phyloP scores from a whole-genome alignment of 129 eudicot genomes.

The Tagetes patula region DNA sequence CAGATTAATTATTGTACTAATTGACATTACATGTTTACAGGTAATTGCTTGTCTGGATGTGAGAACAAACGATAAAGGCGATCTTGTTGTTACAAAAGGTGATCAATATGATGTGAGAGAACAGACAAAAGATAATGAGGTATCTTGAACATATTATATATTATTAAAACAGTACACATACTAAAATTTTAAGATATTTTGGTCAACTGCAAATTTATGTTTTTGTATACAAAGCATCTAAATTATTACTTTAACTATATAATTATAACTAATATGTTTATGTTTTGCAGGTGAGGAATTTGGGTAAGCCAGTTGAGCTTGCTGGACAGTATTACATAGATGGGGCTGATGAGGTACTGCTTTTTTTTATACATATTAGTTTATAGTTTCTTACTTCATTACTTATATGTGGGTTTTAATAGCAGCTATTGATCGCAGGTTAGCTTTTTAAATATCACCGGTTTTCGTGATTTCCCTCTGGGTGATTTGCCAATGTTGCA shows the following conservation, averaged over 20 bases:
- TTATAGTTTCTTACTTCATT: not conserved
- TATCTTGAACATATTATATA: constrained; percentile 14
- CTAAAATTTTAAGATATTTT: not conserved
- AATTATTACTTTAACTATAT: not conserved
- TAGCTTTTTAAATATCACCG: constrained; percentile 90
- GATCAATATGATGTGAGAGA: constrained; percentile 99
- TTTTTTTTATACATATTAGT: constrained; percentile 10
- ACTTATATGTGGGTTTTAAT: not conserved
- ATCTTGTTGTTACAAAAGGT: constrained; percentile 98
- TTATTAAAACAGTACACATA: not conserved
- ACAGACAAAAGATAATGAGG: constrained; percentile 85
- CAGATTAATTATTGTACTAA: constrained; percentile 13
- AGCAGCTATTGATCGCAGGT: constrained; percentile 48
- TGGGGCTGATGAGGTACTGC: constrained; percentile 95
- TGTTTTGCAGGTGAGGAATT: constrained; percentile 79
- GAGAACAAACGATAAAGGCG: constrained; percentile 94
- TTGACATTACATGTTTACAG: constrained; percentile 33
- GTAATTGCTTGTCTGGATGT: constrained; percentile 99
- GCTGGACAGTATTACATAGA: constrained; percentile 93
- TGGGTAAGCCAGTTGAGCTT: constrained; percentile 98
- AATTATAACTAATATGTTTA: not conserved
- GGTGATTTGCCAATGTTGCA: constrained; percentile 97
- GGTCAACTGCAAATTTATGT: constrained; percentile 21
- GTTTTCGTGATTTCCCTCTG: constrained; percentile 93
- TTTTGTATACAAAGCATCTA: not conserved